Percentiles rank a stretch among this genome's conserved stretches.
Evolutionary conservation across 2,329 filamentous ascomycete genomes (phyloP).

Genomic region (Trichoderma oligosporum): DNA sequence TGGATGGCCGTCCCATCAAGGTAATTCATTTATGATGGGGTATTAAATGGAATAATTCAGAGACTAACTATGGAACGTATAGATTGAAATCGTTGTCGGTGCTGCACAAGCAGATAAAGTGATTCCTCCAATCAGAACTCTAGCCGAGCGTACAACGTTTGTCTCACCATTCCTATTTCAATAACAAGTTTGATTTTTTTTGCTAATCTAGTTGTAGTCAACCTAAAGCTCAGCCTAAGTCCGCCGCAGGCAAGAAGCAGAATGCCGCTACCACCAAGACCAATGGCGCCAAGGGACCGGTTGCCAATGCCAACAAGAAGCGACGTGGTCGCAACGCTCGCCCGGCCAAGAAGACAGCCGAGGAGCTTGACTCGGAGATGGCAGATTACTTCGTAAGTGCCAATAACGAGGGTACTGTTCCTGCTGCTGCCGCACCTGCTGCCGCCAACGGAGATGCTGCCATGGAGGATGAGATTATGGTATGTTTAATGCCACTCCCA

Average conservation of each 20-base stretch:
- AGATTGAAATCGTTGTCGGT: constrained; percentile 90
- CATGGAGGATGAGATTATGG: constrained; percentile 65
- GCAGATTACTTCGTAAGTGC: constrained; percentile 76
- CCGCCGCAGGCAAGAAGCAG: constrained; percentile 70
- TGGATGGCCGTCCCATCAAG: constrained; percentile 89
- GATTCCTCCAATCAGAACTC: constrained; percentile 61
- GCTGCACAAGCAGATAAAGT: constrained; percentile 67
- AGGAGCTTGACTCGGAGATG: constrained; percentile 98
- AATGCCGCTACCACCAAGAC: constrained; percentile 34
- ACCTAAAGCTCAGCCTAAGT: constrained; percentile 63
- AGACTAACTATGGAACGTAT: not conserved
- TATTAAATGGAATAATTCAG: not conserved
- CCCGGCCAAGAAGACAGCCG: constrained; percentile 80
- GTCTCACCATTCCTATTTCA: not conserved
- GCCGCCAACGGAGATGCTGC: constrained; percentile 51
- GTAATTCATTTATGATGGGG: constrained; percentile 42
- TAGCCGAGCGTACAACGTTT: constrained; percentile 73
- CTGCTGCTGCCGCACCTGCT: constrained; percentile 45
- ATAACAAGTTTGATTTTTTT: not conserved
- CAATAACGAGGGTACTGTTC: constrained; percentile 44
- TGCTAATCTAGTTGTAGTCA: constrained; percentile 26
- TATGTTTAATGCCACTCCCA: constrained; percentile 24
- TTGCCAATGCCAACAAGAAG: constrained; percentile 49
- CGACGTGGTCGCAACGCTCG: constrained; percentile 58
- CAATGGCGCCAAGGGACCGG: constrained; percentile 41